Conservation (phyloP, 305 asterid species). For the Fraxinus greggii region DNA sequence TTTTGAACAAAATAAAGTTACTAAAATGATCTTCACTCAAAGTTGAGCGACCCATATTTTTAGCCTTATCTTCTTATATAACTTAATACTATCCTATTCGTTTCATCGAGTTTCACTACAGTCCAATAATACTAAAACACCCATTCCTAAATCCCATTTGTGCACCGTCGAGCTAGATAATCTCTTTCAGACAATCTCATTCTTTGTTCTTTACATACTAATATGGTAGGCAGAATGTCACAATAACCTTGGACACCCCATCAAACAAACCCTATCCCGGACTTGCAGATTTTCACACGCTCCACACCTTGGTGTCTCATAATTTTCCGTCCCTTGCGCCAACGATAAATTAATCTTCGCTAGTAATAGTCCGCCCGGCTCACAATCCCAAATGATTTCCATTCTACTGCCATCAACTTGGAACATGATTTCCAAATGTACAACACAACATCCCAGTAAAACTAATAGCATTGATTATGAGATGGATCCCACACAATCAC, state of each 20-base stretch:
- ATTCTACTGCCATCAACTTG: background rate
- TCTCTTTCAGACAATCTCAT: background rate
- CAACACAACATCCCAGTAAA: background rate
- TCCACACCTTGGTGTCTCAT: background rate
- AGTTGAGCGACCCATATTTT: background rate
- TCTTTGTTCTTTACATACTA: background rate
- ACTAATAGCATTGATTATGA: conserved; percentile 14
- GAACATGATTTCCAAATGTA: background rate
- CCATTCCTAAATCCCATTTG: background rate
- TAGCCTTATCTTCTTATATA: background rate
- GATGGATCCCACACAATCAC: conserved; percentile 22
- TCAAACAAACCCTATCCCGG: background rate
- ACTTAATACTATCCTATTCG: too few relatives aligned
- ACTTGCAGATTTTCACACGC: background rate
- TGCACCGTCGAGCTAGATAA: background rate
- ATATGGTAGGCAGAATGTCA: conserved; percentile 24
- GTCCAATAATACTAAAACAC: too few relatives aligned
- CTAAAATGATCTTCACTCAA: background rate
- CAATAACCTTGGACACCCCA: conserved; percentile 13
- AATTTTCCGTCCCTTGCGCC: background rate
- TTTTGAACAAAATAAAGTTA: background rate
- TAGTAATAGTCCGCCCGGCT: background rate
- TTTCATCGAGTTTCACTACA: too few relatives aligned
- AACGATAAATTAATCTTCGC: background rate
- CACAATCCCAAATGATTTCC: background rate